Evolutionary conservation across 2,329 filamentous ascomycete genomes (phyloP), one percentile per base, ranked within the genome.

Genomic region (Fusarium pilosicola): DNA sequence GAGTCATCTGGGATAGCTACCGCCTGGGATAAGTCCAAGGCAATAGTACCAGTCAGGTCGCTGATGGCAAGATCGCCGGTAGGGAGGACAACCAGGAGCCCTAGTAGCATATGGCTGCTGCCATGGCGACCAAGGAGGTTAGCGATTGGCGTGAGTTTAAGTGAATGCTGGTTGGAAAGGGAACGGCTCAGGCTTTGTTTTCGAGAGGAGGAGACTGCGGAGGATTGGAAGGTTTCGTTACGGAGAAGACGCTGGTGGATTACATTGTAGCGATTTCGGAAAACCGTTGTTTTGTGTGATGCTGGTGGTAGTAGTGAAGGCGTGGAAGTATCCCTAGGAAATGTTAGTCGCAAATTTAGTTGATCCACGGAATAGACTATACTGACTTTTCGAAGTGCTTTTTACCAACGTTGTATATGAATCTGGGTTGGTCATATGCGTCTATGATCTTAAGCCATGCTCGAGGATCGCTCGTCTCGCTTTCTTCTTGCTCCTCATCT

Each of bases 211-310:
- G 92, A 89, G 62, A 97, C 91, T 26, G 92, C 88, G 3, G 95
- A 94, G 26, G 91, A 91, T 81, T 98, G 95, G 77, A 99, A 99
- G 26, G 94, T 92, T 82, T 98, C 95, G 80, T 98, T 98, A 55
- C 96, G 92, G 45, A 98, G 88, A 24, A 98, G 89, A 24, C 96
- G 92, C 81, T 98, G 96, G 80, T 98, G 93, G 57, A 98, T 92
- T 62, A 98, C 89, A 77, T 97, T 93, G 81, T 97, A 98, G 71
- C 95, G 90, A 80, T 98, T 95, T 74, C 95, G 90, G 83, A 98
- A 98, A 49, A 96, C 86, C 7, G 90, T 86, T 4, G 94, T 97
- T 82, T 97, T 97, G 79, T 95, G 93, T 11, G 91, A 89, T 22
- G 94, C 91, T 14, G 89, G 86, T 1, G 97, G 94, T 71, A 99